Percentiles rank a stretch among this genome's conserved stretches.
phyloP scores from a whole-genome alignment of 176 grass and related monocot genomes.

The Tillandsia leiboldiana region DNA sequence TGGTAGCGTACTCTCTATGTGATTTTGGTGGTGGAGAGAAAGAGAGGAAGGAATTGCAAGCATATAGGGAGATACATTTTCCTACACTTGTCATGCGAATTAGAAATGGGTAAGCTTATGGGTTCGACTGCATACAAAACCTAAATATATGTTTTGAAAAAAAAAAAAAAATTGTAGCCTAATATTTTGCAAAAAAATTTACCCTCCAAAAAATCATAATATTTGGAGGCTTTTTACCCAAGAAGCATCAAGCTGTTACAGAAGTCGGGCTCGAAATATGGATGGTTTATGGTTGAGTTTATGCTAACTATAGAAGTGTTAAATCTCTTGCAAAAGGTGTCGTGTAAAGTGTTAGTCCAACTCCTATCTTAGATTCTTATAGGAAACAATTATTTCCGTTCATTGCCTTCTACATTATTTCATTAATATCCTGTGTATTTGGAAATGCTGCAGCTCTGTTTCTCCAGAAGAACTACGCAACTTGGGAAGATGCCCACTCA shows the following conservation, averaged over 20 bases:
- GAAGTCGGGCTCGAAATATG: too few relatives aligned
- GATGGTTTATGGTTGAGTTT: too few relatives aligned
- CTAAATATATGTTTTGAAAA: too few relatives aligned
- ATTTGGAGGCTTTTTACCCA: too few relatives aligned
- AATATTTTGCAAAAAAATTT: too few relatives aligned
- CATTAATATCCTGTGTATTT: not conserved
- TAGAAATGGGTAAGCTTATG: constrained; percentile 40
- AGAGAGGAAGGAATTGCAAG: constrained; percentile 63
- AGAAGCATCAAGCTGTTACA: too few relatives aligned
- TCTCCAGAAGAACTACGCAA: constrained; percentile 65
- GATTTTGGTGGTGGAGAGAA: constrained; percentile 77
- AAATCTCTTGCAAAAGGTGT: too few relatives aligned
- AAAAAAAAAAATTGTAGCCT: too few relatives aligned
- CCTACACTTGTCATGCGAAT: constrained; percentile 45
- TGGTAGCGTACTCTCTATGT: constrained; percentile 96
- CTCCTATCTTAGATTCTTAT: not conserved
- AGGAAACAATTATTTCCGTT: not conserved
- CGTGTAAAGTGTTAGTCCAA: too few relatives aligned
- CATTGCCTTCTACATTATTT: not conserved
- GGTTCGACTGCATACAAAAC: too few relatives aligned
- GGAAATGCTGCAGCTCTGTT: constrained; percentile 28
- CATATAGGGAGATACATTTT: constrained; percentile 78
- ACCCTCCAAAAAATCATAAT: too few relatives aligned
- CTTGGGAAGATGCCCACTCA: constrained; percentile 80
- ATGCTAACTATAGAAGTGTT: too few relatives aligned